Evolutionary conservation across 2,329 filamentous ascomycete genomes (phyloP).

Genomic region (Exophiala spinifera): DNA sequence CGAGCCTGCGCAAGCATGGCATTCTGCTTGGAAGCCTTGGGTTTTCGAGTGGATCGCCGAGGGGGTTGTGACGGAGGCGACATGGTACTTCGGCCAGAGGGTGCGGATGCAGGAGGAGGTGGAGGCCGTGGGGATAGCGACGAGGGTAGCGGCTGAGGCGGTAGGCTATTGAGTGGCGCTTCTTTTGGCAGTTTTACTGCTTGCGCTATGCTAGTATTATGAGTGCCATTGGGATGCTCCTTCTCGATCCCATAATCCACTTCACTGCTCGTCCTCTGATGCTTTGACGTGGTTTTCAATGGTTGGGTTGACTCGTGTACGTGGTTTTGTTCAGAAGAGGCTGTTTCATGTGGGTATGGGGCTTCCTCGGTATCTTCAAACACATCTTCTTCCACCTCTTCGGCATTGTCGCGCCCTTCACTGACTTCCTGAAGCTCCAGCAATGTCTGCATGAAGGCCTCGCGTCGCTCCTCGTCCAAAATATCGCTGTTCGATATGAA

Average conservation of each 20-base stretch:
- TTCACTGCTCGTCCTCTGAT: slow-evolving; percentile 60
- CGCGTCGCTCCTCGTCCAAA: slow-evolving; percentile 85
- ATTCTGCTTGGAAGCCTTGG: slow-evolving; percentile 29
- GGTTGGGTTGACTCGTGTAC: slow-evolving; percentile 28
- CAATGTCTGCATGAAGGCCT: slow-evolving; percentile 83
- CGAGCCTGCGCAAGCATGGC: slow-evolving; percentile 42
- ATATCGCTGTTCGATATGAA: slow-evolving; percentile 85
- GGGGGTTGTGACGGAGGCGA: slow-evolving; percentile 23
- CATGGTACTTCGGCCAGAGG: slow-evolving; percentile 15
- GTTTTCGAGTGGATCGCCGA: slow-evolving; percentile 17
- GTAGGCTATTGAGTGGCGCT: slow-evolving; percentile 11
- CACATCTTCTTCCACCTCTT: slow-evolving; percentile 20
- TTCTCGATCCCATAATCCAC: slow-evolving; percentile 67
- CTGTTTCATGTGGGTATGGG: slow-evolving; percentile 35
- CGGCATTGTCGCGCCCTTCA: slow-evolving; percentile 34
- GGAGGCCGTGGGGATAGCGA: slow-evolving; percentile 13
- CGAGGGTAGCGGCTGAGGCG: slow-evolving; percentile 12
- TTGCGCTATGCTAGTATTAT: slow-evolving; percentile 21
- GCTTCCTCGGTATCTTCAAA: slow-evolving; percentile 51
- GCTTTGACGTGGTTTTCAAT: slow-evolving; percentile 40
- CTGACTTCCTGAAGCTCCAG: slow-evolving; percentile 82
- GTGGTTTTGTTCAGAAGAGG: background rate
- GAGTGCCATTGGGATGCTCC: slow-evolving; percentile 40
- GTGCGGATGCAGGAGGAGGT: slow-evolving; percentile 7
- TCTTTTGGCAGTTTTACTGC: slow-evolving; percentile 11